Evolutionary conservation across 2,329 filamentous ascomycete species (phyloP).

Genomic region (Ceratocystis harringtonii): DNA sequence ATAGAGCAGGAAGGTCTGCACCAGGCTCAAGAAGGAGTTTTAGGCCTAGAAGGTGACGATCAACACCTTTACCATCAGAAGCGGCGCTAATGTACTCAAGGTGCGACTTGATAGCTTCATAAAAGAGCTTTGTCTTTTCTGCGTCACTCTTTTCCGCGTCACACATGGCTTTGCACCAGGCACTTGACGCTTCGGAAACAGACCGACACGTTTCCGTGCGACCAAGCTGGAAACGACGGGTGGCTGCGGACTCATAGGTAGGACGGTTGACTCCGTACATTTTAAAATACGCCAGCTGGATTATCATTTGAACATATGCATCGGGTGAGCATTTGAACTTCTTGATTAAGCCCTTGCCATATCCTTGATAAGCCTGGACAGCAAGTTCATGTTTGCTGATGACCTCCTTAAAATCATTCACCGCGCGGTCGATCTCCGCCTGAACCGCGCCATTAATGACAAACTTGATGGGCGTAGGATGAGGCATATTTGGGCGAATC

Average conservation of each 20-base stretch:
- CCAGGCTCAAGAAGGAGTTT: slow-evolving; percentile 76
- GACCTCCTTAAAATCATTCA: slow-evolving; percentile 61
- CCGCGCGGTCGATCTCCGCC: slow-evolving; percentile 63
- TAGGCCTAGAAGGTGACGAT: slow-evolving; percentile 91
- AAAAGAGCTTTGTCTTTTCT: slow-evolving; percentile 59
- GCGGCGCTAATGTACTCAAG: slow-evolving; percentile 83
- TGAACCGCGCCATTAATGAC: slow-evolving; percentile 59
- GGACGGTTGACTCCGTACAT: slow-evolving; percentile 98
- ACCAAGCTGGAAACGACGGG: slow-evolving; percentile 86
- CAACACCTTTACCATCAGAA: slow-evolving; percentile 82
- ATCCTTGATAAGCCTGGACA: slow-evolving; percentile 91
- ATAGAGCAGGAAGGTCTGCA: slow-evolving; percentile 69
- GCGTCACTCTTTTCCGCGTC: slow-evolving; percentile 49
- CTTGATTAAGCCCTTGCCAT: slow-evolving; percentile 97
- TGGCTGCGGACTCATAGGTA: slow-evolving; percentile 93
- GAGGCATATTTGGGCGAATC: slow-evolving; percentile 68
- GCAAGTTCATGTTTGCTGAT: slow-evolving; percentile 81
- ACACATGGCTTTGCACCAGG: slow-evolving; percentile 80
- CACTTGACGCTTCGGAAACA: slow-evolving; percentile 79
- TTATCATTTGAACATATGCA: slow-evolving; percentile 95
- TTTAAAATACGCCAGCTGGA: slow-evolving; percentile 95
- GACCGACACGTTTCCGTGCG: slow-evolving; percentile 91
- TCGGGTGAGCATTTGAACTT: slow-evolving; percentile 98
- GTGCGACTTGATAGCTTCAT: slow-evolving; percentile 65
- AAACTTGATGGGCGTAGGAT: slow-evolving; percentile 66